Base-by-base conservation (phyloP, 495 filamentous ascomycete genomes). In the Collariella sp. region DNA sequence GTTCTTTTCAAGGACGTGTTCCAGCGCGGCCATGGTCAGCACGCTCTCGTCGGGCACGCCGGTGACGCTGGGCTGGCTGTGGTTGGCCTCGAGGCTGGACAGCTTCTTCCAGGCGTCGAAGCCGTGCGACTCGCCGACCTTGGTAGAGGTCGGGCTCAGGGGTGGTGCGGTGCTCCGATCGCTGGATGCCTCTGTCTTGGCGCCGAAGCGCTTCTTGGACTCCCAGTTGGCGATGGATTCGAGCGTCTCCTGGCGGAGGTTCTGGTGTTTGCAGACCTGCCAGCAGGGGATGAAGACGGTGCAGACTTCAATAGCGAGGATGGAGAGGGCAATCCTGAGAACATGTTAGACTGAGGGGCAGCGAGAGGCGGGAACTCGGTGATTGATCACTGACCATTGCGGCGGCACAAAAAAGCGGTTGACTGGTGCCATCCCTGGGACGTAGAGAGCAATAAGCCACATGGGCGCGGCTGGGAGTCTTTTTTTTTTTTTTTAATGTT, bases 401-500 rank as follows among this genome's bases (percentile, higher is more conserved):
- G 67, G 67, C 7, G 67, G 66, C 33, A 70, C 50, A 59, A 76
- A 84, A 60, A 76, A 76, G 10, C 62, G 52, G 58, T 81, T 83
- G 31, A 86, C 67, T 0, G 69, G 56, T n/a, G 62, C 71, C 65
- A 86, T 80, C 0, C 50, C 72, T 15, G 79, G 74, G 5, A 80
- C 72, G 60, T 86, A 86, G 19, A 83, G 66, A 11, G 72, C 74
- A 56, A 79, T 70, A 20, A 87, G 72, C 83, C 83, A 86, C 63
- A 87, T 69, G 0, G 84, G 84, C 6, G 83, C 79, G 11, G 82
- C 84, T 34, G 74, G 83, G 12, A 87, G 75, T 20, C 80, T 83
- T 22, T 29, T 31, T 10, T 13, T 19, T 34, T 35, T 22, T 54
- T 50, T n/a, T n/a, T n/a, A 23, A 46, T 15, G 51, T 49, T 40